These are phyloP conservation scores for Corylus avellana DNA, from an alignment of 306 rosid genomes.

Conservation along the genomic window DNA sequence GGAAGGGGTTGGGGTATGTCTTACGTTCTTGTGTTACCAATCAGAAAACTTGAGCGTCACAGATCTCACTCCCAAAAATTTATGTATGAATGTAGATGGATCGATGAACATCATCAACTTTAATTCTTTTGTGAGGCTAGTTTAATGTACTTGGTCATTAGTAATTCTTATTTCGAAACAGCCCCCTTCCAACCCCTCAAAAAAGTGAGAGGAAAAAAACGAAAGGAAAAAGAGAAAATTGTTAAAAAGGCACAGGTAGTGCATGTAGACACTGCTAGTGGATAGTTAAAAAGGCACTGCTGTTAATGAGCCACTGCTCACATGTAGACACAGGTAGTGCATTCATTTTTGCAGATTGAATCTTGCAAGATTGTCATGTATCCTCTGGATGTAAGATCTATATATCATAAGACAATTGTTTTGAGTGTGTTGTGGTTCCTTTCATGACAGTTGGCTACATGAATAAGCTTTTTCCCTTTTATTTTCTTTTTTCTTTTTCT, in stretches of 20 bases:
- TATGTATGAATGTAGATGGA: neutral
- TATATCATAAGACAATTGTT: neutral
- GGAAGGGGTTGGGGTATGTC: neutral
- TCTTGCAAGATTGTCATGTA: neutral
- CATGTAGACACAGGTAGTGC: neutral
- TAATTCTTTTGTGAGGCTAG: neutral
- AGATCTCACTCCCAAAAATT: no score
- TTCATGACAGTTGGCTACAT: neutral
- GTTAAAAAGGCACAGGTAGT: no score
- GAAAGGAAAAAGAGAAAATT: neutral
- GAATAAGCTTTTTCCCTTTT: no score
- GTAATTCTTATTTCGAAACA: neutral
- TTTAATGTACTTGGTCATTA: neutral
- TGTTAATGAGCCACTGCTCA: neutral
- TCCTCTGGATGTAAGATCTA: neutral
- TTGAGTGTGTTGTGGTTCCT: neutral
- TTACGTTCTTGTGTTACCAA: neutral
- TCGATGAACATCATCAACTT: neutral
- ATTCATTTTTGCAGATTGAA: neutral
- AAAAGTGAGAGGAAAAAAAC: neutral
- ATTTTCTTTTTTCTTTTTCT: neutral
- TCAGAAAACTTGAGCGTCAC: neutral
- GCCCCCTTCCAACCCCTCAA: neutral
- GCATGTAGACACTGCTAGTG: no score
- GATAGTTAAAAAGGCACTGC: neutral